phyloP scores from a whole-genome alignment of 441 rosid genomes.

The Macaranga tanarius region DNA sequence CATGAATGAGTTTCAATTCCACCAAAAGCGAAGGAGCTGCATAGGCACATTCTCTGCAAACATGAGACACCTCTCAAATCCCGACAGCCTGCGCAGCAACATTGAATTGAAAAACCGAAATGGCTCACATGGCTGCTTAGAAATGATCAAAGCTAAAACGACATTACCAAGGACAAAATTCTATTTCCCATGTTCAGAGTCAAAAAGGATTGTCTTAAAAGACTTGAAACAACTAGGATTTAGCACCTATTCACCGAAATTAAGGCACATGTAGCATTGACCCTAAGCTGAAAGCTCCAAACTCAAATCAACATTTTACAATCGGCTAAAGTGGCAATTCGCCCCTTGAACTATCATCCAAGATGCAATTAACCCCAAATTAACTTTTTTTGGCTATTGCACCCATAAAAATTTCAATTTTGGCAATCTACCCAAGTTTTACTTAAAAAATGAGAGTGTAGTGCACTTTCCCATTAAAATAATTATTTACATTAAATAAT shows the following conservation, averaged over 20 bases:
- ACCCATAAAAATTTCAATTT: too few species aligned
- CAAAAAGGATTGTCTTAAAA: slow-evolving; percentile 21
- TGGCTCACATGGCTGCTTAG: slow-evolving; percentile 14
- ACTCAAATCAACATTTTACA: slow-evolving; percentile 21
- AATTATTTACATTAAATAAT: too few species aligned
- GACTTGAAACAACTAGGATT: background rate
- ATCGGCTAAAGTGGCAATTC: too few species aligned
- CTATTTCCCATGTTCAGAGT: slow-evolving; percentile 2
- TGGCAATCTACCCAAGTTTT: too few species aligned
- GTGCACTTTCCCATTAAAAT: too few species aligned
- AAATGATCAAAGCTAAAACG: background rate
- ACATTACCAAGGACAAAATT: slow-evolving; percentile 17
- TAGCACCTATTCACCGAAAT: slow-evolving; percentile 9
- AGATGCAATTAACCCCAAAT: too few species aligned
- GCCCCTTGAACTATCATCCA: too few species aligned
- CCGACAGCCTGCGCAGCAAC: background rate
- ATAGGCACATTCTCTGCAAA: background rate
- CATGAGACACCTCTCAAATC: background rate
- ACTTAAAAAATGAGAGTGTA: too few species aligned
- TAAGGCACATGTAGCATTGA: slow-evolving; percentile 22
- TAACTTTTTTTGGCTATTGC: too few species aligned
- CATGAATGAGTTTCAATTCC: too few species aligned
- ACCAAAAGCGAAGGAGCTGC: background rate
- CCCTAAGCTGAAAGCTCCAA: slow-evolving; percentile 13
- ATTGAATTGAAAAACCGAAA: slow-evolving; percentile 3